Percentiles rank a stretch among this genome's conserved stretches.
Evolutionary conservation across 2,329 filamentous ascomycete species (phyloP).

Genomic region (Verticillium tricorpus): DNA sequence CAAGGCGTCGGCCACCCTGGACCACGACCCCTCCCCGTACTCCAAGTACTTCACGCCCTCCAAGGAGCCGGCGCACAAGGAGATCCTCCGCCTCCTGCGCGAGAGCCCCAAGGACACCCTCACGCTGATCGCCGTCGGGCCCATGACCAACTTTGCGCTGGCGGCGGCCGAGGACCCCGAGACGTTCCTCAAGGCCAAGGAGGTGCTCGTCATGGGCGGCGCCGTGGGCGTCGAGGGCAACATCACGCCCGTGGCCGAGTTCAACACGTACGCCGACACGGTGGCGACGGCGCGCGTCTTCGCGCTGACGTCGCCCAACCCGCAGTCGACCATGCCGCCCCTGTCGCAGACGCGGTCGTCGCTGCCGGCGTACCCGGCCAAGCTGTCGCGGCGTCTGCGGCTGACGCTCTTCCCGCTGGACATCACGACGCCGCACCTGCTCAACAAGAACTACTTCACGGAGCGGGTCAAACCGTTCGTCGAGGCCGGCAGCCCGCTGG

Average conservation of each 20-base stretch:
- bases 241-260: conserved; percentile 80
- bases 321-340: conserved; percentile 76
- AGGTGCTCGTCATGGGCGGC: conserved; percentile 94
- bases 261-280: conserved; percentile 90
- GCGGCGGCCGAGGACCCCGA: conserved; percentile 86
- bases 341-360: conserved; percentile 44
- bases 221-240: conserved; percentile 78
- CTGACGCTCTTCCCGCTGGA: conserved; percentile 72
- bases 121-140: conserved; percentile 85
- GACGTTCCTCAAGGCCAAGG: conserved; percentile 82
- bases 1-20: conserved; percentile 25
- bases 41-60: conserved; percentile 71
- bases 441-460: conserved; percentile 57
- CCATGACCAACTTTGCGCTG: conserved; percentile 87
- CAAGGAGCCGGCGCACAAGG: conserved; percentile 67
- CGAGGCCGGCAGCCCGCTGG: conserved; percentile 64
- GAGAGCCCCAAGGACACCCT: conserved; percentile 81
- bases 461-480: conserved; percentile 50
- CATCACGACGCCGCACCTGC: conserved; percentile 67
- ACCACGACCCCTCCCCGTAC: conserved; percentile 30
- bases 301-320: conserved; percentile 69
- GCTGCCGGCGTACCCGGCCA: conserved; percentile 58
- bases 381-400: conserved; percentile 58
- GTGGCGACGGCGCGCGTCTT: conserved; percentile 73
- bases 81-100: conserved; percentile 81